Conservation (phyloP, 1,284 basidiomycete genomes). For the Laetiporus sulphureus region DNA sequence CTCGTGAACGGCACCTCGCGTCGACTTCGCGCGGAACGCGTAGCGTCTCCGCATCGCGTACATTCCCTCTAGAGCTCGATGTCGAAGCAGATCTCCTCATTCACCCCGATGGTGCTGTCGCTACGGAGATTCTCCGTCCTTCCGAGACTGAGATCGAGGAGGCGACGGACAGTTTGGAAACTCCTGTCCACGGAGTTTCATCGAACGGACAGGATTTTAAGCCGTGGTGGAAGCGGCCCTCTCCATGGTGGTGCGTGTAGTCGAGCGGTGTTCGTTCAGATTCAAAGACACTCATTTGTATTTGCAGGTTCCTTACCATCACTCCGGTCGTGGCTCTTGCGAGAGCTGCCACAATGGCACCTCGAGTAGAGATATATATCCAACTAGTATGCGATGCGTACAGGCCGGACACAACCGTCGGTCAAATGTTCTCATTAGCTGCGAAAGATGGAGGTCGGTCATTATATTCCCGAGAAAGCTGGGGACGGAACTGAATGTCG, state of each 20-base stretch:
- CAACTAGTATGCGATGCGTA: conserved; percentile 23
- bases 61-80: conserved; percentile 22
- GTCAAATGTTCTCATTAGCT: conserved; percentile 4
- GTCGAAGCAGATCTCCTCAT: conserved; percentile 29
- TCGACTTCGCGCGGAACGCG: conserved; percentile 21
- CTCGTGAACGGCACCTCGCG: conserved; percentile 12
- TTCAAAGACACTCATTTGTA: too few species aligned
- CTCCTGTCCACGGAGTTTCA: conserved; percentile 16
- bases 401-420: conserved; percentile 18
- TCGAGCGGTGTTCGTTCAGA: too few species aligned
- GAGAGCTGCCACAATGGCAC: conserved; percentile 49
- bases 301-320: conserved; percentile 47
- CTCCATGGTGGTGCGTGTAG: conserved; percentile 56
- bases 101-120: conserved; percentile 38
- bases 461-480: not conserved
- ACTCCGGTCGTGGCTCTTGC: conserved; percentile 49
- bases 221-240: conserved; percentile 68
- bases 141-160: conserved; percentile 20
- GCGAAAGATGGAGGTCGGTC: conserved; percentile 2
- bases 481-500: not conserved
- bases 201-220: not conserved
- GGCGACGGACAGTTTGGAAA: conserved; percentile 19
- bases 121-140: conserved; percentile 38
- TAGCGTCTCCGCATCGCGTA: conserved; percentile 19
- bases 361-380: conserved; percentile 47